Percentiles rank a stretch among this genome's conserved stretches.
phyloP scores from a whole-genome alignment of 495 filamentous ascomycete genomes.

The Astrocystis sublimbata region DNA sequence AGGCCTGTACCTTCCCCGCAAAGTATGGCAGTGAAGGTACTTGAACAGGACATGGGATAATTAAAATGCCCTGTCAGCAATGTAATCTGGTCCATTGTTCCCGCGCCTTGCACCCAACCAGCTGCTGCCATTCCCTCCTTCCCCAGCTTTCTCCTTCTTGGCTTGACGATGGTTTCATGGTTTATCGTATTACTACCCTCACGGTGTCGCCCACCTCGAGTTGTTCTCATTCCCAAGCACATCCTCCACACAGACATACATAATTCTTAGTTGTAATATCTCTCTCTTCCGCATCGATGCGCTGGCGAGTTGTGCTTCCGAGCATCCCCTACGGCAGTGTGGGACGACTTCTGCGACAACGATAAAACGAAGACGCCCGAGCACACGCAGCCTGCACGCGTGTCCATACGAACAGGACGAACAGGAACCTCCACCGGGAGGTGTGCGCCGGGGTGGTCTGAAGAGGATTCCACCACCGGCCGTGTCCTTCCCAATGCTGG shows the following conservation, averaged over 20 bases:
- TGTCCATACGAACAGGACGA: too few species aligned
- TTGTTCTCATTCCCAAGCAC: neutral
- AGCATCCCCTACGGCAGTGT: neutral
- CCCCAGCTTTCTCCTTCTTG: too few species aligned
- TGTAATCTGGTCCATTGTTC: neutral
- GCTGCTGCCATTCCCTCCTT: neutral
- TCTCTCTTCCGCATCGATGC: conserved; percentile 3
- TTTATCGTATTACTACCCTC: neutral
- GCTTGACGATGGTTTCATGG: too few species aligned
- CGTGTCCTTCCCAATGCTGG: conserved; percentile 29
- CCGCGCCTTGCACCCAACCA: neutral
- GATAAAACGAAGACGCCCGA: too few species aligned
- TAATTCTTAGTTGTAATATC: neutral
- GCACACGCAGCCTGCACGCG: too few species aligned
- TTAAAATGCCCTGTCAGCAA: too few species aligned
- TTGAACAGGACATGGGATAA: too few species aligned
- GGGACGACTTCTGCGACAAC: too few species aligned
- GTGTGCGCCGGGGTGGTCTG: neutral
- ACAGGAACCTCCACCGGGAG: neutral
- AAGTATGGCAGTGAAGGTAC: too few species aligned
- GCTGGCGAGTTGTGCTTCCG: neutral
- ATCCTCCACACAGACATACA: too few species aligned
- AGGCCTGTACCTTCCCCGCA: too few species aligned
- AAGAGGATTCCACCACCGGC: neutral
- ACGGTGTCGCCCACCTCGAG: neutral